phyloP scores from a whole-genome alignment of 805 yeast species.

The Metschnikowia proteae region DNA sequence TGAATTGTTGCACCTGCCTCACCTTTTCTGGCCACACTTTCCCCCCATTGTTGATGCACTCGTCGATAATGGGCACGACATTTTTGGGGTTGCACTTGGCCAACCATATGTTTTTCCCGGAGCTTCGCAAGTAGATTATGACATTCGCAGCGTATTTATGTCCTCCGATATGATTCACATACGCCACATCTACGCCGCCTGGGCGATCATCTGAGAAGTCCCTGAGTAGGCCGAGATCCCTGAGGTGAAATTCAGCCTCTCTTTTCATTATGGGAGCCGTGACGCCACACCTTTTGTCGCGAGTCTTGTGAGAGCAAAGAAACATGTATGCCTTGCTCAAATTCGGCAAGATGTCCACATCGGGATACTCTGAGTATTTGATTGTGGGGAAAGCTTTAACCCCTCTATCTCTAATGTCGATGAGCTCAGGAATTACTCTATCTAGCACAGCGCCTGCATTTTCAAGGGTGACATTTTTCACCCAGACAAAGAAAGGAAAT shows the following conservation, averaged over 20 bases:
- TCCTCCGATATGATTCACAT: slow-evolving; percentile 88
- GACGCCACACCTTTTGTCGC: slow-evolving; percentile 91
- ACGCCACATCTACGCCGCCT: slow-evolving; percentile 69
- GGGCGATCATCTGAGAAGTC: slow-evolving; percentile 74
- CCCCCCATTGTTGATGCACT: slow-evolving; percentile 65
- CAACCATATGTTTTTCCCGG: slow-evolving; percentile 81
- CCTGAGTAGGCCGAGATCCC: slow-evolving; percentile 69
- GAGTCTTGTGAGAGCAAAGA: slow-evolving; percentile 83
- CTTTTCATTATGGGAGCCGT: slow-evolving; percentile 89
- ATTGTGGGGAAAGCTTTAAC: slow-evolving; percentile 8
- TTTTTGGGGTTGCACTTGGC: slow-evolving; percentile 81
- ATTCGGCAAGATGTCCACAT: slow-evolving; percentile 31
- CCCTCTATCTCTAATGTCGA: slow-evolving; percentile 19
- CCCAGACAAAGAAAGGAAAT: slow-evolving; percentile 73
- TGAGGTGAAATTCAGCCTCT: slow-evolving; percentile 67
- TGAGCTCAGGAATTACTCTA: slow-evolving; percentile 41
- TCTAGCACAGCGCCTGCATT: slow-evolving; percentile 45
- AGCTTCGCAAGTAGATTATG: slow-evolving; percentile 58
- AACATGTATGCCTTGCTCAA: slow-evolving; percentile 49
- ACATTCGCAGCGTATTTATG: slow-evolving; percentile 93
- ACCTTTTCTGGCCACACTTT: slow-evolving; percentile 69
- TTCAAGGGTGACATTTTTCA: slow-evolving; percentile 44
- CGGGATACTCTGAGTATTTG: slow-evolving; percentile 19
- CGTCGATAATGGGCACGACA: slow-evolving; percentile 68
- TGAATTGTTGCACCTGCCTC: slow-evolving; percentile 54